phyloP scores from a whole-genome alignment of 176 grass and related monocot species.

The Lolium rigidum region DNA sequence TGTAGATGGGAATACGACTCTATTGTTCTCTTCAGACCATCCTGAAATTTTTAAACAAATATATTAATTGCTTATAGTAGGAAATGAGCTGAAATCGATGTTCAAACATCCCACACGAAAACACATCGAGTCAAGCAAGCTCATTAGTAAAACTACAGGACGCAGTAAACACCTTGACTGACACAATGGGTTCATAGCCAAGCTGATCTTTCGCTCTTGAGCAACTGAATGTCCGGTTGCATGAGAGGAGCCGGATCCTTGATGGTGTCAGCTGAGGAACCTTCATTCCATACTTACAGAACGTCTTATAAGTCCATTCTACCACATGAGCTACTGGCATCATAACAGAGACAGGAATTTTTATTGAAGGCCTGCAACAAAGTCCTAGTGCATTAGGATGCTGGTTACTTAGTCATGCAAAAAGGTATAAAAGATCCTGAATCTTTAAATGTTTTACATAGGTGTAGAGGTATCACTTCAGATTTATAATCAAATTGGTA shows the following conservation, averaged over 20 bases:
- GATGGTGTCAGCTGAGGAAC: slow-evolving; percentile 98
- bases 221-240: slow-evolving; percentile 90
- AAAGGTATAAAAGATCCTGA: neutral
- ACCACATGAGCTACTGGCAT: slow-evolving; percentile 93
- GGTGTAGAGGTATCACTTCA: neutral
- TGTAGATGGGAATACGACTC: slow-evolving; percentile 80
- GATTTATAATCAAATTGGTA: neutral
- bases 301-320: slow-evolving; percentile 83
- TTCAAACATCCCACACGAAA: slow-evolving; percentile 37
- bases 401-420: neutral
- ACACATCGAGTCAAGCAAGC: slow-evolving; percentile 20
- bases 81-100: neutral
- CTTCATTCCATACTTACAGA: slow-evolving; percentile 87
- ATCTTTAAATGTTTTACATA: slow-evolving; percentile 25
- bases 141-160: slow-evolving; percentile 13
- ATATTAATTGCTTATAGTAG: slow-evolving; percentile 11
- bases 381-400: slow-evolving; percentile 42
- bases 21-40: slow-evolving; percentile 86
- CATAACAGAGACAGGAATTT: slow-evolving; percentile 90
- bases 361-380: slow-evolving; percentile 79
- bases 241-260: slow-evolving; percentile 90
- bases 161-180: slow-evolving; percentile 70
- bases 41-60: slow-evolving; percentile 58
- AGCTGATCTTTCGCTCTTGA: slow-evolving; percentile 93
- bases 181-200: slow-evolving; percentile 90